Evolutionary conservation across 805 yeast species (phyloP), one percentile per base, ranked within the genome.

Genomic region (Torulaspora microellipsoides): DNA sequence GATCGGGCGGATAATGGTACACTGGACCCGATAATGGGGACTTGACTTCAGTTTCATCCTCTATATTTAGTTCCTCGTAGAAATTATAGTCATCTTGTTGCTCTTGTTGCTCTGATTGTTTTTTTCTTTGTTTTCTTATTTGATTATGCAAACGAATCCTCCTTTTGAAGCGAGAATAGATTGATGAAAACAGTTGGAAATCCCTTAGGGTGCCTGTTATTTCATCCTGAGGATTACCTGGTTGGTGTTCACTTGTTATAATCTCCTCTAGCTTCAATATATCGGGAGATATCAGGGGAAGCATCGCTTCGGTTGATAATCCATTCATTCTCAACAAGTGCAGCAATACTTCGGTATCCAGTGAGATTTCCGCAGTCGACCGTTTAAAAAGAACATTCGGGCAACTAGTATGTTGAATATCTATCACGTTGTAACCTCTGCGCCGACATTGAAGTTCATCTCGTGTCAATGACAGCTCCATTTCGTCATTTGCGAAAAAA

Each of bases 291-390:
- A n/a, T 14, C 17, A 15, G 17, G 10, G 20, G 31, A 15, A 3
- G 25, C 35, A n/a, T n/a, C 23, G 13, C 27, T 17, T 29, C 31
- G 8, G 20, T 35, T 12, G 42, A 17, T 15, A 37, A 31, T n/a
- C 42, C 43, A 30, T 41, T 47, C 39, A 43, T 27, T 12, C 31
- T 30, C 40, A 47, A 34, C 14, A 47, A 35, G 13, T 20, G 15
- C 31, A 43, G 32, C 4, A 47, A 32, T 40, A 47, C 33, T 27
- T 47, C 50, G 7, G 50, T 34, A 33, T 47, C 47, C 14, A 47
- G 42, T 14, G 42, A 47, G 8, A 40, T 10, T 15, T 34, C 47
- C 27, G 38, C 34, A 40, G 25, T 23, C 25, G 38, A 9, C 34
- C 38, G 25, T 40, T 30, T 38, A 37, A 40, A 27, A 38, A 40